Base-by-base conservation (phyloP, 2,329 filamentous ascomycete genomes). In the Neobulgaria alba region DNA sequence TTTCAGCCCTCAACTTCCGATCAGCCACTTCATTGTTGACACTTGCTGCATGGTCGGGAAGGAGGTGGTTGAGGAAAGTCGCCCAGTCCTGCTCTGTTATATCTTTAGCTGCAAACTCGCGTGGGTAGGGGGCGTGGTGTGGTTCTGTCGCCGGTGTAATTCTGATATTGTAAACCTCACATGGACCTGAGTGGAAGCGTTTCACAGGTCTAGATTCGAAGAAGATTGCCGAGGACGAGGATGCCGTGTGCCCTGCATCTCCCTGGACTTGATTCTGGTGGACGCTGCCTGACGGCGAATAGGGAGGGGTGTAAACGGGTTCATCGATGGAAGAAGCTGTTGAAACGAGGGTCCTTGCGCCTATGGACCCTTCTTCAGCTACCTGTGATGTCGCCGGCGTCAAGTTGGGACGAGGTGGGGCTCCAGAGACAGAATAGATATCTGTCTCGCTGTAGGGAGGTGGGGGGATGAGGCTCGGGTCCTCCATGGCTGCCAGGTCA, bases 381-480 rank as follows among this genome's bases (percentile, higher is more conserved):
- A 61, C 56, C 39, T 50, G 49, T 33, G 52, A 57, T 48, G 48
- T 49, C 39, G 50, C 35, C 15, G 50, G 51, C 18, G 51, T 52
- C 3, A 41, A 34, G 41, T 51, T 53, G 38, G 49, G 50, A 51
- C 38, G 55, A 57, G 38, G 48, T 52, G 41, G 40, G 45, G 41
- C 38, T 20, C 61, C 62, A 3, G 68, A 59, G 36, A 54, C 62
- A 10, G 71, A 74, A 59, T 68, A 73, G 29, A 73, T 66, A 54
- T 77, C 73, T 12, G 70, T 75, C 56, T 75, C 73, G 29, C 68
- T 68, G 51, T 78, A 78, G 4, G 75, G 74, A 3, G 73, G 72
- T 31, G 73, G 73, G 15, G 73, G 70, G 5, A 58, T 54, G 43
- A 71, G 63, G 41, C 65, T 41, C 31, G 38, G 34, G 32, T 41